phyloP scores from a whole-genome alignment of 371 early-diverging fungal species.

The Sporodiniella umbellata region DNA sequence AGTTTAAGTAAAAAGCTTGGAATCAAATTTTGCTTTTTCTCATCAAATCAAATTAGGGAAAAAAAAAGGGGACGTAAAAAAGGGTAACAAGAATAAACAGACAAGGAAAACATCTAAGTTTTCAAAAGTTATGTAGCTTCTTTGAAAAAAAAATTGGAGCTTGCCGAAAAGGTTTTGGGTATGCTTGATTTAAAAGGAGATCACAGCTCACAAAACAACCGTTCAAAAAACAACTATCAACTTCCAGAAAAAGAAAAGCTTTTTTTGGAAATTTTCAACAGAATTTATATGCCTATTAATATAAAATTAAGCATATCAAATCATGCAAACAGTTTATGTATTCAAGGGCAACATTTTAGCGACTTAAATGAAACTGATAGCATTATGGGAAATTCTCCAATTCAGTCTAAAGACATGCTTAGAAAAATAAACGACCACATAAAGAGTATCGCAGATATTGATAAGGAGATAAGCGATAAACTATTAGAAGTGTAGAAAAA shows the following conservation, averaged over 20 bases:
- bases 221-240: slow-evolving; percentile 1
- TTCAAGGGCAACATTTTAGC: no score
- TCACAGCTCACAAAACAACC: not conserved
- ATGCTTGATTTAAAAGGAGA: not conserved
- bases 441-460: slow-evolving; percentile 13
- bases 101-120: not conserved
- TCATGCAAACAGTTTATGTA: slow-evolving; percentile 11
- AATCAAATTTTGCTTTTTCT: not conserved
- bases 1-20: slow-evolving; percentile 5
- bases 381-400: no score
- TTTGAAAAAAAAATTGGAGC: slow-evolving; percentile 9
- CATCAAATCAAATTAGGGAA: not conserved
- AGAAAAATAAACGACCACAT: slow-evolving; percentile 20
- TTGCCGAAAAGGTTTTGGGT: slow-evolving; percentile 4
- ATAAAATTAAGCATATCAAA: slow-evolving; percentile 10
- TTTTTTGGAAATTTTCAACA: not conserved
- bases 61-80: slow-evolving; percentile 23
- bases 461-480: slow-evolving; percentile 21
- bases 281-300: not conserved
- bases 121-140: slow-evolving; percentile 1
- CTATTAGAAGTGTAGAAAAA: slow-evolving; percentile 21
- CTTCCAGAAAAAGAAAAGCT: not conserved
- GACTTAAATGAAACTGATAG: slow-evolving; percentile 1
- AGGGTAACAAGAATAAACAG: slow-evolving; percentile 11
- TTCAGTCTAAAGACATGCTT: slow-evolving; percentile 3